phyloP scores from a whole-genome alignment of 176 grass and related monocot genomes.

The Juncus effusus region DNA sequence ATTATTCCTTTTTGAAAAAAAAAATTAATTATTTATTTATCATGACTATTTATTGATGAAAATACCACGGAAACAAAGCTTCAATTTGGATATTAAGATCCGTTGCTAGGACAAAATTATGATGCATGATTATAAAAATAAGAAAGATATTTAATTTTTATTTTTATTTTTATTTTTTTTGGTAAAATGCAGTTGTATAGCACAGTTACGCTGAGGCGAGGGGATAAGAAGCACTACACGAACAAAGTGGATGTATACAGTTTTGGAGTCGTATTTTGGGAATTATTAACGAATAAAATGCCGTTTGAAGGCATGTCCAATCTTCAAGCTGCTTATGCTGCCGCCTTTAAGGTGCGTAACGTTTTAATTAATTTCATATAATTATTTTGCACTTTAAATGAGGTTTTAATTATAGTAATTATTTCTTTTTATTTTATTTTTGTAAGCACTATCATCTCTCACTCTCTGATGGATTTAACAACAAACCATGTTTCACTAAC shows the following conservation, averaged over 20 bases:
- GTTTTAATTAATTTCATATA: no score
- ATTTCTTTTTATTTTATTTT: no score
- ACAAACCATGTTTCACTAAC: no score
- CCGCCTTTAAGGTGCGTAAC: slow-evolving; percentile 77
- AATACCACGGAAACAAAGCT: no score
- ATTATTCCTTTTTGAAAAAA: slow-evolving; percentile 1
- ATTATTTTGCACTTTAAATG: no score
- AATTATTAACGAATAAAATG: slow-evolving; percentile 95
- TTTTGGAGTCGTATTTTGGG: slow-evolving; percentile 98
- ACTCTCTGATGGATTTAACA: no score
- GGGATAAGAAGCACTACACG: slow-evolving; percentile 99
- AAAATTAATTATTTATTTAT: not conserved
- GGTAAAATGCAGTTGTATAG: slow-evolving; percentile 72
- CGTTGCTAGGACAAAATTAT: no score
- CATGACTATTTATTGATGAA: not conserved
- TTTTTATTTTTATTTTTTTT: not conserved
- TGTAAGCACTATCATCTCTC: no score
- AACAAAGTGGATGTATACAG: slow-evolving; percentile 99
- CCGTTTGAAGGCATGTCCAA: slow-evolving; percentile 99
- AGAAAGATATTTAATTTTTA: not conserved
- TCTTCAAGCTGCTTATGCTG: slow-evolving; percentile 98
- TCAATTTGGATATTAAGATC: no score
- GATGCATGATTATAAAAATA: no score
- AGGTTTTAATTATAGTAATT: no score
- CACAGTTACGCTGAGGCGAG: slow-evolving; percentile 85